phyloP scores from a whole-genome alignment of 2,329 filamentous ascomycete species.

The Fusarium nurragi region DNA sequence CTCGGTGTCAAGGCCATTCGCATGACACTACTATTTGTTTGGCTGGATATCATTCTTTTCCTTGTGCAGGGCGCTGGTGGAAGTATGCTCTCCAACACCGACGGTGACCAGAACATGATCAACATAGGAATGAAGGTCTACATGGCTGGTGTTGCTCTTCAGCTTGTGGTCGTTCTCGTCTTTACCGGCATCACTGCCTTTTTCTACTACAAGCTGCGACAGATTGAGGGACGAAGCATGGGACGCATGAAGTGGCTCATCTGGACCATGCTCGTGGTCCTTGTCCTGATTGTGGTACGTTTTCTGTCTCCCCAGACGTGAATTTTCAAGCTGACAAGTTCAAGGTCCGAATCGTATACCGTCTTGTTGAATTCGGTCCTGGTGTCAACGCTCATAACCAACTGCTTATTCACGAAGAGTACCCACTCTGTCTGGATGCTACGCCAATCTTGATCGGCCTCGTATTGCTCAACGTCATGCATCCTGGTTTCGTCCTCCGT shows the following conservation, averaged over 20 bases:
- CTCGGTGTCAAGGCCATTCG: constrained; percentile 49
- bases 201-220: constrained; percentile 48
- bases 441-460: constrained; percentile 64
- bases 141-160: constrained; percentile 51
- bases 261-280: constrained; percentile 47
- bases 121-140: constrained; percentile 52
- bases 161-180: constrained; percentile 51
- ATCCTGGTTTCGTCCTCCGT: constrained; percentile 59
- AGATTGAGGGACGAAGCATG: constrained; percentile 39
- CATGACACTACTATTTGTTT: constrained; percentile 58
- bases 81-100: constrained; percentile 47
- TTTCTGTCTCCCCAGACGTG: background rate
- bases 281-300: constrained; percentile 51
- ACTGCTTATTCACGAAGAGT: constrained; percentile 61
- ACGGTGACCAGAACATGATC: constrained; percentile 39
- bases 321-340: constrained; percentile 7
- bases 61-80: constrained; percentile 56
- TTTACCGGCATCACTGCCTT: constrained; percentile 50
- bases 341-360: constrained; percentile 67
- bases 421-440: constrained; percentile 62
- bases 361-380: constrained; percentile 64
- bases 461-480: constrained; percentile 54
- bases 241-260: constrained; percentile 48
- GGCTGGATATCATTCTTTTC: constrained; percentile 59
- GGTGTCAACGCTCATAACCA: constrained; percentile 56